phyloP scores from a whole-genome alignment of 495 filamentous ascomycete genomes.

The Neurospora sp. region DNA sequence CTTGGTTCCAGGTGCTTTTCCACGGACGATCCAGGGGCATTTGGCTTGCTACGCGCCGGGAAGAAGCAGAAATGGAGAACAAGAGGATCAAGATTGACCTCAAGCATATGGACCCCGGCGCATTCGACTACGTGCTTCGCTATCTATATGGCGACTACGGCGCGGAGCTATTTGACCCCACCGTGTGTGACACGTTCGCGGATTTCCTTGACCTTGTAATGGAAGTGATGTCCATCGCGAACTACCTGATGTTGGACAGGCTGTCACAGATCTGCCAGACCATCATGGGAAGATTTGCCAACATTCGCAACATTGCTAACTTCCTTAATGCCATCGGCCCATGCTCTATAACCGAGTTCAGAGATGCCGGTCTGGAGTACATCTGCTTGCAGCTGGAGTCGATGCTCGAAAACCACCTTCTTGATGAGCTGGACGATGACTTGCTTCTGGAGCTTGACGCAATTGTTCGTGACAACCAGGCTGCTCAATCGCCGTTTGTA shows the following conservation, averaged over 20 bases:
- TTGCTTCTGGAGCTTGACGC: slow-evolving; percentile 67
- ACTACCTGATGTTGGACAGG: slow-evolving; percentile 91
- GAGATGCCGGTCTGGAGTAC: slow-evolving; percentile 81
- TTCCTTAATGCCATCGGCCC: slow-evolving; percentile 76
- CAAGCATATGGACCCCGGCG: slow-evolving; percentile 59
- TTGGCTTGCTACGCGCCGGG: slow-evolving; percentile 68
- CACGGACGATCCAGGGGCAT: slow-evolving; percentile 69
- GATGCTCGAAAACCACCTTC: slow-evolving; percentile 75
- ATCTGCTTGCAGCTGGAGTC: slow-evolving; percentile 82
- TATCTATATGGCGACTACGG: slow-evolving; percentile 80
- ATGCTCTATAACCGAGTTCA: slow-evolving; percentile 74
- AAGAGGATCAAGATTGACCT: slow-evolving; percentile 63
- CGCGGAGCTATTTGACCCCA: slow-evolving; percentile 68
- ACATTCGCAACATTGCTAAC: slow-evolving; percentile 73
- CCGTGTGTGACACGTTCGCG: slow-evolving; percentile 60
- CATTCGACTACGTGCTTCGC: slow-evolving; percentile 70
- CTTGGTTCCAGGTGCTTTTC: slow-evolving; percentile 87
- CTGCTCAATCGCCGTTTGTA: slow-evolving; percentile 61
- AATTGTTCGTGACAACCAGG: slow-evolving; percentile 72
- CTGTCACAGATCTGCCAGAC: slow-evolving; percentile 84
- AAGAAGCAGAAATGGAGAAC: slow-evolving; percentile 21
- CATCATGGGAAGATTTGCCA: slow-evolving; percentile 78
- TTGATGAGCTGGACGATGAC: slow-evolving; percentile 82
- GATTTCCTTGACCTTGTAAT: slow-evolving; percentile 81
- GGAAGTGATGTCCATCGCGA: slow-evolving; percentile 80